Evolutionary conservation across 768 basidiomycete species (phyloP).

Genomic region (Asterophora lycoperdoides): DNA sequence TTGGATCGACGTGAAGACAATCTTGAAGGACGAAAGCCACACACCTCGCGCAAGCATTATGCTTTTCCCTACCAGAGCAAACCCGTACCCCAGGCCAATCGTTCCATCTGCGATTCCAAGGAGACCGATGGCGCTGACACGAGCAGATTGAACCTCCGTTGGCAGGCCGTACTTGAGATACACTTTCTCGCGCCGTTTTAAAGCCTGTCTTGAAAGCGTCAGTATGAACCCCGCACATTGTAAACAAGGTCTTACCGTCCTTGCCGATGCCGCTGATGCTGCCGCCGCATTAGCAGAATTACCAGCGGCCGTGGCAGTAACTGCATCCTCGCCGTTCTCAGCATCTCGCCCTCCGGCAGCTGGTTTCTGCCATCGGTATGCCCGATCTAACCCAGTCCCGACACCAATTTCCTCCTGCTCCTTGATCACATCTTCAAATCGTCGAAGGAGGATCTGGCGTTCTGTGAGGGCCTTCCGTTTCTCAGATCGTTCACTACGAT

Average conservation of each 20-base stretch:
- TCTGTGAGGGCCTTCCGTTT: not conserved
- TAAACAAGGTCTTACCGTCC: conserved; percentile 9
- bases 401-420: no score
- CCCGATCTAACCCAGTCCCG: no score
- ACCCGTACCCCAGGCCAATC: conserved; percentile 9
- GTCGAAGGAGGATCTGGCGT: conserved; percentile 4
- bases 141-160: not conserved
- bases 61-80: conserved; percentile 6
- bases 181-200: conserved; percentile 4
- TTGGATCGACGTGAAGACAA: no score
- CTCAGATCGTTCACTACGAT: not conserved
- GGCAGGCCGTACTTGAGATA: not conserved
- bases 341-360: no score
- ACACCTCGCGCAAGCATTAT: not conserved
- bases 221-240: not conserved
- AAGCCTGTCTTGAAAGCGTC: not conserved
- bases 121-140: conserved; percentile 5
- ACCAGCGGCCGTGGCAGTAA: conserved; percentile 4
- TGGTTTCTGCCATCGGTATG: no score
- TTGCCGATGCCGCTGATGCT: conserved; percentile 5
- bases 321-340: conserved; percentile 9
- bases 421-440: conserved; percentile 8
- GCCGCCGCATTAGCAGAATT: conserved; percentile 17
- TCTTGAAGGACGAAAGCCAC: no score
- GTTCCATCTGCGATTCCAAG: conserved; percentile 10